These are phyloP conservation scores for Parathielavia appendiculata DNA, from an alignment of 495 filamentous ascomycete species.

Conservation along the genomic window DNA sequence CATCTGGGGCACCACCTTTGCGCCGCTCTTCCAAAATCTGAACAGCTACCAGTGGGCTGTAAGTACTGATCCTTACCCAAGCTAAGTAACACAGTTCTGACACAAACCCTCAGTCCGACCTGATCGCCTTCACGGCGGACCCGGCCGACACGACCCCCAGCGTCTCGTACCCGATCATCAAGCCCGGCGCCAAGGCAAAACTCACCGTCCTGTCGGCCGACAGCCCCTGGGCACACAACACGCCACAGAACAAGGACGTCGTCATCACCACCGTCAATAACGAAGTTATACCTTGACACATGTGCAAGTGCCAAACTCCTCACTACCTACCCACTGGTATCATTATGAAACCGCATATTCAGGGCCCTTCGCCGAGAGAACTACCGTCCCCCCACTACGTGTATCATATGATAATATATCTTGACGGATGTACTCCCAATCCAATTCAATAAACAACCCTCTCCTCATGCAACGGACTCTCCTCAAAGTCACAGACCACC, in stretches of 20 bases:
- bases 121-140: conserved; percentile 51
- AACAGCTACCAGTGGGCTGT: conserved; percentile 41
- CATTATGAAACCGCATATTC: too few relatives aligned
- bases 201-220: conserved; percentile 55
- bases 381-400: not conserved
- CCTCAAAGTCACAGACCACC: conserved; percentile 8
- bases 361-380: not conserved
- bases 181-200: conserved; percentile 46
- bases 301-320: too few relatives aligned
- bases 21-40: conserved; percentile 39
- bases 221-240: conserved; percentile 38
- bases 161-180: conserved; percentile 30
- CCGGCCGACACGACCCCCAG: conserved; percentile 43
- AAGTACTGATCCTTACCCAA: not conserved
- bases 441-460: not conserved
- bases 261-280: conserved; percentile 41
- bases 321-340: too few relatives aligned
- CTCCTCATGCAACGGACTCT: conserved; percentile 2
- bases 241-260: conserved; percentile 33
- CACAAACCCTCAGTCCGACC: conserved; percentile 26
- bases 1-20: conserved; percentile 39
- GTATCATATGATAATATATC: too few relatives aligned
- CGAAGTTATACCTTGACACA: too few relatives aligned
- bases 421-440: not conserved
- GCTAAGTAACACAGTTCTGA: too few relatives aligned